phyloP scores from a whole-genome alignment of 345 rosid species.

The Ceriops decandra region DNA sequence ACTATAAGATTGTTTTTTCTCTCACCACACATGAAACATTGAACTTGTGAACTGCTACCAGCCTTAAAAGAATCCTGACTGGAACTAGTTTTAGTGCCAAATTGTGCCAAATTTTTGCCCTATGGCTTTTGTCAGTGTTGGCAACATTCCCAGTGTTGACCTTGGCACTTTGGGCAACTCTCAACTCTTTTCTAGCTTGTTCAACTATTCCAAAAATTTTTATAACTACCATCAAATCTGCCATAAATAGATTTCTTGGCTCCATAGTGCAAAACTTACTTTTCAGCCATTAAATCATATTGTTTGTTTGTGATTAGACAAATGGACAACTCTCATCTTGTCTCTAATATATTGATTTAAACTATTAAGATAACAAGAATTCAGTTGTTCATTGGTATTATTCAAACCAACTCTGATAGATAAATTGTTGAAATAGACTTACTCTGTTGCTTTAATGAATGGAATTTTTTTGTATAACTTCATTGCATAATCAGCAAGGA shows the following conservation, averaged over 20 bases:
- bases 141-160: no score
- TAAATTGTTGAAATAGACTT: background rate
- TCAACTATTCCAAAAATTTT: no score
- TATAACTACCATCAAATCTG: no score
- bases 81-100: no score
- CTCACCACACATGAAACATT: background rate
- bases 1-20: background rate
- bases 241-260: background rate
- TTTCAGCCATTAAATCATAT: background rate
- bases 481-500: no score
- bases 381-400: background rate
- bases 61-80: no score
- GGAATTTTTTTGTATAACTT: no score
- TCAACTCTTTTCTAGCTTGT: no score
- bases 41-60: background rate
- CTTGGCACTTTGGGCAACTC: no score
- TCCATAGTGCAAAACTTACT: background rate
- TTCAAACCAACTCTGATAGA: background rate
- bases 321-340: no score
- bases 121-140: no score
- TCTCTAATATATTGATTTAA: background rate
- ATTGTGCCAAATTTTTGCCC: no score
- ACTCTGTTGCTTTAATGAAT: background rate
- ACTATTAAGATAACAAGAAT: background rate
- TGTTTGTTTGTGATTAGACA: background rate